Conservation (phyloP, 1,284 basidiomycete genomes). For the Melampsora americana region DNA sequence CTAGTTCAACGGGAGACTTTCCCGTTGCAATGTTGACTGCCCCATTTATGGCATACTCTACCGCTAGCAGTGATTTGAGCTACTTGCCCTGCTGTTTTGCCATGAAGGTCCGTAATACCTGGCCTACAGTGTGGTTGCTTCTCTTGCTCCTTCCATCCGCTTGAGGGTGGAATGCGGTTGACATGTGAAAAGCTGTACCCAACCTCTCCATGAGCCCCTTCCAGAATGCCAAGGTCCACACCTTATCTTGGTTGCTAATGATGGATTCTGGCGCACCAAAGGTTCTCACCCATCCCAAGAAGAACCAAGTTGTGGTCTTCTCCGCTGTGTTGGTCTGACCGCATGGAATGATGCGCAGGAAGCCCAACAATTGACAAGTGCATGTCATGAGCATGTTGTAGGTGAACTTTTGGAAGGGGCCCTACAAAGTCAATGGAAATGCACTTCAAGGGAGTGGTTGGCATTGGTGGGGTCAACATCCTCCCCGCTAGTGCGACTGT, state of each 20-base stretch:
- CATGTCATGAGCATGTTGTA: slow-evolving; percentile 16
- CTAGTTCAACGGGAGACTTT: slow-evolving; percentile 44
- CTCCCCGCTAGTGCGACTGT: background rate
- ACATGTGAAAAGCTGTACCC: slow-evolving; percentile 46
- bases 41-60: slow-evolving; percentile 46
- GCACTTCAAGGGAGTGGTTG: background rate
- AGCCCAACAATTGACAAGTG: slow-evolving; percentile 6
- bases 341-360: background rate
- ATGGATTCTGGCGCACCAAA: slow-evolving; percentile 48
- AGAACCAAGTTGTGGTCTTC: slow-evolving; percentile 5
- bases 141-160: slow-evolving; percentile 52
- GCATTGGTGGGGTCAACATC: slow-evolving; percentile 4
- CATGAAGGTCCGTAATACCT: slow-evolving; percentile 34
- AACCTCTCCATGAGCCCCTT: slow-evolving; percentile 45
- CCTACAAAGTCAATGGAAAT: slow-evolving; percentile 7
- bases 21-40: slow-evolving; percentile 46
- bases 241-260: slow-evolving; percentile 49
- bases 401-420: background rate
- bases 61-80: slow-evolving; percentile 30
- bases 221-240: slow-evolving; percentile 51
- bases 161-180: slow-evolving; percentile 49
- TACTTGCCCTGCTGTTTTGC: slow-evolving; percentile 44
- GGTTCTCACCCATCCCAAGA: background rate
- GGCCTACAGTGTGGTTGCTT: slow-evolving; percentile 54
- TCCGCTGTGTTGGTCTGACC: background rate